Base-by-base conservation (phyloP, 1,139 yeast genomes). In the Taphrina deformans region DNA sequence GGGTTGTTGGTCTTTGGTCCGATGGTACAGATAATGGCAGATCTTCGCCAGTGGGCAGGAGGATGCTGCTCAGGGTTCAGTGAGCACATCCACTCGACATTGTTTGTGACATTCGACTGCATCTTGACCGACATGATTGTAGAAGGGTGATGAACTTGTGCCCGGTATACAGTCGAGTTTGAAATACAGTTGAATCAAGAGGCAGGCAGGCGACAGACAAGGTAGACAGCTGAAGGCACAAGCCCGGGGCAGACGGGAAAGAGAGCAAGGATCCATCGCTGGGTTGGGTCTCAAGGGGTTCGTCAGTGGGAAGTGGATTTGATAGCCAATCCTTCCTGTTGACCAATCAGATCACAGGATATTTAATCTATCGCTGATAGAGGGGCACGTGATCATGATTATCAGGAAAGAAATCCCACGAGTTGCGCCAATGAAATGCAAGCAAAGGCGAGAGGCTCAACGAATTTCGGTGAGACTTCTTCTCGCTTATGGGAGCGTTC, bases 11-110 rank as follows among this genome's bases (percentile, higher is more conserved):
- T 89, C 82, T 90, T 91, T 75, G 99, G 99, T 73, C 91, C 99
- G 79, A 93, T 93, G 73, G 99, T 93, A 77, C 99, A 97, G 75
- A 93, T 92, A 80, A 93, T 93, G 69, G 98, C 88, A 68, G 97
- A 88, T 79, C 97, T 90, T 82, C 99, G 93, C 77, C 85, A 83
- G 77, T 86, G 86, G 78, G 86, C 84, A 77, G 88, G 89, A 69
- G 97, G 96, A 73, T 90, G 85, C 72, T 82, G 83, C 70, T 84
- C 79, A 73, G 87, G 84, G 80, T 93, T 87, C 77, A 93, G 85
- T 73, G 85, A 79, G 73, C 92, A 83, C 79, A 93, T 85, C 98
- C 99, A 93, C 72, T 82, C 83, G 72, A 85, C 63, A 27, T 59
- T 59, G 56, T 59, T 59, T 33, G 63, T 59, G 38, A 59, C 63